Evolutionary conservation across 1,284 basidiomycete species (phyloP).

Genomic region (Lignosus rhinocerotis): DNA sequence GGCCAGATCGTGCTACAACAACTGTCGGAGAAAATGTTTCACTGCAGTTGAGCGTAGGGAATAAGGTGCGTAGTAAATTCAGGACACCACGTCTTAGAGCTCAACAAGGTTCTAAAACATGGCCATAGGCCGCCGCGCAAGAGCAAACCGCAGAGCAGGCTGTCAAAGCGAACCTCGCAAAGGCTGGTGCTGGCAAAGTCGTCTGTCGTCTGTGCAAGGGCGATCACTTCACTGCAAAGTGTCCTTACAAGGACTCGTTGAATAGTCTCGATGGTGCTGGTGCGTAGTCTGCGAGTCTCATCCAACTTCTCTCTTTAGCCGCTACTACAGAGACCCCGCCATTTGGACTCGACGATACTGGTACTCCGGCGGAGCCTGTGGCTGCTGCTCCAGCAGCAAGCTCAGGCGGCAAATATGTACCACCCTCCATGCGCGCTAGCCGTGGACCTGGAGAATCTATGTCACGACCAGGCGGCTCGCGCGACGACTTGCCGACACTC

Average conservation of each 20-base stretch:
- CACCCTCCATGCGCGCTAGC: conserved; percentile 83
- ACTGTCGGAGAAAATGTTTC: conserved; percentile 92
- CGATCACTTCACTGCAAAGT: conserved; percentile 97
- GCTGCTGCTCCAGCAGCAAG: conserved; percentile 40
- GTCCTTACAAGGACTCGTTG: conserved; percentile 96
- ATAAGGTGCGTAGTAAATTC: conserved; percentile 56
- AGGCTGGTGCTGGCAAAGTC: conserved; percentile 84
- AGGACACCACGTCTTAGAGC: not conserved
- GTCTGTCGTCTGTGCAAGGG: conserved; percentile 95
- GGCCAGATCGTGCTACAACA: conserved; percentile 93
- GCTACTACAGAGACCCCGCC: conserved; percentile 43
- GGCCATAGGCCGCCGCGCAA: conserved; percentile 50
- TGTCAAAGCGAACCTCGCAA: conserved; percentile 69
- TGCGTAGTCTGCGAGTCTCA: conserved; percentile 29
- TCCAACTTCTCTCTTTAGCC: too few relatives aligned
- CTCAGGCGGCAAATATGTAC: conserved; percentile 84
- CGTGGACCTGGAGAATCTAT: conserved; percentile 83
- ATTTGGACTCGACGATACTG: conserved; percentile 54
- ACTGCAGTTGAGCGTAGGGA: conserved; percentile 85
- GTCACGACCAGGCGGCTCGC: conserved; percentile 56
- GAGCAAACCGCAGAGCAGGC: conserved; percentile 74
- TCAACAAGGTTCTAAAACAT: too few relatives aligned
- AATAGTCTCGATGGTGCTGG: conserved; percentile 72
- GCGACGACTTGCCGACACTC: conserved; percentile 95
- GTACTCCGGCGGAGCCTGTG: conserved; percentile 42